A percentile compares a stretch with the other conserved stretches of the same genome.
Conservation (phyloP, 805 yeast species). For the Helenozyma baotianmanensis region DNA sequence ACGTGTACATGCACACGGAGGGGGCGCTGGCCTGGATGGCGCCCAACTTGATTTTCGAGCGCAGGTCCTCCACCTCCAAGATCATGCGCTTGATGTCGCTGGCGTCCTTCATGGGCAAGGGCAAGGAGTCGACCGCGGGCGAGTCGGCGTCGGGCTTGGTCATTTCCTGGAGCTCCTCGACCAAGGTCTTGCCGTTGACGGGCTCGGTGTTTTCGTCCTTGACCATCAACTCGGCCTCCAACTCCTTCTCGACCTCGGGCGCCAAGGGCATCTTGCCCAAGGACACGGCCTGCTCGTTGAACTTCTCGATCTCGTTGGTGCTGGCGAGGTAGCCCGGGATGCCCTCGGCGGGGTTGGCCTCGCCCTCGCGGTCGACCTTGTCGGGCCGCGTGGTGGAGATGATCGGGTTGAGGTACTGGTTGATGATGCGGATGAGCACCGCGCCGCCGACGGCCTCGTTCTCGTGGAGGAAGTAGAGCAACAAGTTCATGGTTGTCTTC, state of each 20-base stretch:
- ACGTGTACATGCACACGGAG: conserved; percentile 95
- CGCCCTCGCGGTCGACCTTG: conserved; percentile 40
- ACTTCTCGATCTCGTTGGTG: conserved; percentile 49
- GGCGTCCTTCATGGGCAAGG: conserved; percentile 80
- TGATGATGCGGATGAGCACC: conserved; percentile 75
- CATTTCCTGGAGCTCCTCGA: conserved; percentile 62
- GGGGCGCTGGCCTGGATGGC: conserved; percentile 79
- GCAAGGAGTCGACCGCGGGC: conserved; percentile 71
- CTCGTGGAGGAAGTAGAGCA: conserved; percentile 83
- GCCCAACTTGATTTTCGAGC: conserved; percentile 67
- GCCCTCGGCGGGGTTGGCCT: conserved; percentile 49
- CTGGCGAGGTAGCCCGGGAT: conserved; percentile 41
- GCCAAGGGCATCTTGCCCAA: conserved; percentile 85
- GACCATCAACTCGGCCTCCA: conserved; percentile 75
- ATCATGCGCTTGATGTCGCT: conserved; percentile 78
- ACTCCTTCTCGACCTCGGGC: conserved; percentile 76
- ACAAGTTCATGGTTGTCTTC: conserved; percentile 76
- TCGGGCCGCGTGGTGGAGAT: conserved; percentile 39
- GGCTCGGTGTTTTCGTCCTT: conserved; percentile 54
- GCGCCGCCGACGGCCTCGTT: conserved; percentile 92
- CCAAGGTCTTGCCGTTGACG: conserved; percentile 42
- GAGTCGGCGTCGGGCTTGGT: conserved; percentile 56
- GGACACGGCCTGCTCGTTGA: conserved; percentile 69
- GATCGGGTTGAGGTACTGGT: conserved; percentile 67
- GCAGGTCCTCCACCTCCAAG: conserved; percentile 72